These are phyloP conservation scores for Telopea speciosissima DNA, from an alignment of 177 flowering plant genomes.

Conservation along the genomic window DNA sequence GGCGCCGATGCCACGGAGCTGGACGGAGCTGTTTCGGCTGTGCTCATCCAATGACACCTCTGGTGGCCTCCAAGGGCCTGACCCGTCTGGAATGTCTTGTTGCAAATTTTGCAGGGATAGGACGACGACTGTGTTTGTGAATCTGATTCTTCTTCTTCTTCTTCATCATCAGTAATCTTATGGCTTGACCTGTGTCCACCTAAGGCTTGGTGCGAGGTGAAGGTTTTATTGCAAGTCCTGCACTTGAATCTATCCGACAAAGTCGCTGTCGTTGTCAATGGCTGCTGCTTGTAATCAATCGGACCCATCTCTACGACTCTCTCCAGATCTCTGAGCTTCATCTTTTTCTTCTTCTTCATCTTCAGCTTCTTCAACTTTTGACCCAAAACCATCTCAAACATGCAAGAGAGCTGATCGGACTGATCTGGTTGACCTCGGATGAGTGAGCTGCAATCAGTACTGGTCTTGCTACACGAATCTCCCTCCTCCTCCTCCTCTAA, in stretches of 20 bases:
- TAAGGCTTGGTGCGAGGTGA: conserved; percentile 52
- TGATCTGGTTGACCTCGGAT: no score
- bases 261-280: no score
- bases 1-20: conserved; percentile 12
- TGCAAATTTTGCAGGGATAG: conserved; percentile 26
- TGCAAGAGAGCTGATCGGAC: not conserved
- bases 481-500: not conserved
- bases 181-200: conserved; percentile 71
- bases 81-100: conserved; percentile 27
- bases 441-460: not conserved
- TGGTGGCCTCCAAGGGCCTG: conserved; percentile 44
- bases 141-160: not conserved
- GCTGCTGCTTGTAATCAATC: not conserved
- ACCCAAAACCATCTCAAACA: not conserved
- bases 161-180: conserved; percentile 16
- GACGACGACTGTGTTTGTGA: no score
- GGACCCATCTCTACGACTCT: not conserved
- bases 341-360: conserved; percentile 21
- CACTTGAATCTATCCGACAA: conserved; percentile 28
- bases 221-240: conserved; percentile 40
- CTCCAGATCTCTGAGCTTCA: conserved; percentile 22
- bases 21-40: conserved; percentile 7
- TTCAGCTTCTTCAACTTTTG: not conserved
- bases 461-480: not conserved
- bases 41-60: conserved; percentile 25